Evolutionary conservation across 2,329 filamentous ascomycete species (phyloP), one percentile per base, ranked within the genome.

Genomic region (Colletotrichum endophyticum): DNA sequence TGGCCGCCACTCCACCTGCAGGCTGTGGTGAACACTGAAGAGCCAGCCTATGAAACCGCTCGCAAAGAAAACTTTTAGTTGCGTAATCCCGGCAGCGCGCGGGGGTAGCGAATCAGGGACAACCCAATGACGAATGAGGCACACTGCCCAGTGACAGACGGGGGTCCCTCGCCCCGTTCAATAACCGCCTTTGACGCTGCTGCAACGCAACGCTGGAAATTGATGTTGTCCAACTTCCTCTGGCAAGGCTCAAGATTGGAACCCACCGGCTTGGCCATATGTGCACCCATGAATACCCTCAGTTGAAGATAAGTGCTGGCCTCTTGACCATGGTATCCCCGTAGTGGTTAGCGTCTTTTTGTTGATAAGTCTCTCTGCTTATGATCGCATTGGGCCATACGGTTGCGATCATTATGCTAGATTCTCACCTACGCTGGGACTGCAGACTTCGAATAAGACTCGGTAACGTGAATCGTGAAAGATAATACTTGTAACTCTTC

Each of bases 41-140:
- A 32, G 27, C 36, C 36, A 39, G 16, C 59, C 44, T 59, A 59
- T 59, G 57, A 69, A 66, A 64, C 64, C 27, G 22, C 19, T 39
- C 13, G 19, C 11, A 39, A 28, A 61, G 71, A 76, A 76, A 70
- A 70, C 28, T 73, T 66, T 70, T 74, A 74, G 64, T 36, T 73
- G 59, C 59, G 25, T 28, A n/a, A 66, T 70, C 74, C 70, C 25
- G 71, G 71, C 39, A 53, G 59, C 28, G 44, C 73, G 70, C 57
- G 22, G 66, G 70, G 34, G 25, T 39, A 73, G 59, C 74, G 74
- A 70, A 76, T 76, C 70, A 74, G 70, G 28, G 22, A 39, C 36
- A 32, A 25, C 57, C 70, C 49, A 19, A 73, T 76, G 64, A 76
- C 70, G 70, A 66, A 73, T 34, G 57, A 66, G 69, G 69, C 57